These are phyloP conservation scores for Adansonia digitata DNA, from an alignment of 345 rosid genomes.

Conservation along the genomic window DNA sequence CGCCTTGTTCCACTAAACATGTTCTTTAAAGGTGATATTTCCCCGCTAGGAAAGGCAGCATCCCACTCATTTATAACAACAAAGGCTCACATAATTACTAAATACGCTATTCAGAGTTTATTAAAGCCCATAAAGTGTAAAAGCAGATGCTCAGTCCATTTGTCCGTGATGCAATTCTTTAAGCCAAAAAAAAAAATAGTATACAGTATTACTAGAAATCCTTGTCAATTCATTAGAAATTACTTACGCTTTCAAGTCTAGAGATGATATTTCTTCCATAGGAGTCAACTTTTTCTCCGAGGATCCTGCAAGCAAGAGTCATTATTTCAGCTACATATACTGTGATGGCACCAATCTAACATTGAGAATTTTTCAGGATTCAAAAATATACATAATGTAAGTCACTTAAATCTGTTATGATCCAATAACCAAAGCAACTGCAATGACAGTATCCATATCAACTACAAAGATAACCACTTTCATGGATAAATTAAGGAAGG, in stretches of 20 bases:
- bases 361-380: neutral
- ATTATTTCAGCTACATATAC: neutral
- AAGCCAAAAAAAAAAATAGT: neutral
- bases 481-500: neutral
- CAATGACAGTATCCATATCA: neutral
- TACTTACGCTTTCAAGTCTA: conserved; percentile 72
- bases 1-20: neutral
- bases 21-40: neutral
- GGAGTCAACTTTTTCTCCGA: conserved; percentile 54
- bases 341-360: too few species aligned
- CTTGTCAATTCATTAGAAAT: neutral
- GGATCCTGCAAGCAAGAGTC: conserved; percentile 43
- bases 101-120: neutral
- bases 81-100: neutral
- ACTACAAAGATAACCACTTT: conserved; percentile 6
- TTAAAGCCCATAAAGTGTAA: neutral
- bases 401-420: neutral
- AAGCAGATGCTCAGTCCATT: neutral
- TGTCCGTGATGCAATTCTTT: neutral
- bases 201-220: neutral
- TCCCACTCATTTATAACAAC: neutral
- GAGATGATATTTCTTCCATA: conserved; percentile 54
- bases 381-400: neutral
- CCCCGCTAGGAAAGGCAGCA: neutral
- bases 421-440: neutral